Conservation (phyloP, 306 rosid genomes). For the Trichosanthes cucumerina region DNA sequence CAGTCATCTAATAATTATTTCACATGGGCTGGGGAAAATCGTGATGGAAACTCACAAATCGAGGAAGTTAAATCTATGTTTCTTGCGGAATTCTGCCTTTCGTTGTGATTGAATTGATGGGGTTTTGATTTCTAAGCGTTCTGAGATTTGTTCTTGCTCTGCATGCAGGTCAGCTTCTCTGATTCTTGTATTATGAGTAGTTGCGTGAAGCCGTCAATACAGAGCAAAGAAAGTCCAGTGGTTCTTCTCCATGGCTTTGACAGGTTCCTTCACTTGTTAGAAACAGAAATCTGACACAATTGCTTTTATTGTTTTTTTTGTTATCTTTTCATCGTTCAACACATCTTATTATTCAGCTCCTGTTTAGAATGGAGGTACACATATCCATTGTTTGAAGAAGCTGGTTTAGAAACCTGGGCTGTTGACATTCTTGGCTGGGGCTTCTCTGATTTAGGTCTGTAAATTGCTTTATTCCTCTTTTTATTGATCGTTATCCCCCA, state of each 20-base stretch:
- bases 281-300: neutral
- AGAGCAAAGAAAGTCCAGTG: slow-evolving; percentile 48
- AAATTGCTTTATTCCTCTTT: slow-evolving; percentile 1
- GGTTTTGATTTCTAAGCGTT: neutral
- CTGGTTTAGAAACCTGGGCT: slow-evolving; percentile 88
- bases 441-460: slow-evolving; percentile 84
- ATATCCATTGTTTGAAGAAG: slow-evolving; percentile 73
- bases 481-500: neutral
- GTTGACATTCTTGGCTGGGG: slow-evolving; percentile 98
- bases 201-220: slow-evolving; percentile 62
- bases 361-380: slow-evolving; percentile 95
- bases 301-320: neutral
- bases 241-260: slow-evolving; percentile 95
- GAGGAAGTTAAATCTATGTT: neutral
- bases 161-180: slow-evolving; percentile 46
- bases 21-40: neutral
- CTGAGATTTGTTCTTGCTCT: neutral
- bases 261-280: slow-evolving; percentile 32
- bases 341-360: slow-evolving; percentile 60
- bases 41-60: neutral
- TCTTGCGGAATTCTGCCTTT: neutral
- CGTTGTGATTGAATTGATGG: neutral
- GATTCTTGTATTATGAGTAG: slow-evolving; percentile 67
- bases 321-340: slow-evolving; percentile 22
- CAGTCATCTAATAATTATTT: neutral